Conservation (phyloP, 352 stramenopile genomes). For the Phytophthora tentaculata region DNA sequence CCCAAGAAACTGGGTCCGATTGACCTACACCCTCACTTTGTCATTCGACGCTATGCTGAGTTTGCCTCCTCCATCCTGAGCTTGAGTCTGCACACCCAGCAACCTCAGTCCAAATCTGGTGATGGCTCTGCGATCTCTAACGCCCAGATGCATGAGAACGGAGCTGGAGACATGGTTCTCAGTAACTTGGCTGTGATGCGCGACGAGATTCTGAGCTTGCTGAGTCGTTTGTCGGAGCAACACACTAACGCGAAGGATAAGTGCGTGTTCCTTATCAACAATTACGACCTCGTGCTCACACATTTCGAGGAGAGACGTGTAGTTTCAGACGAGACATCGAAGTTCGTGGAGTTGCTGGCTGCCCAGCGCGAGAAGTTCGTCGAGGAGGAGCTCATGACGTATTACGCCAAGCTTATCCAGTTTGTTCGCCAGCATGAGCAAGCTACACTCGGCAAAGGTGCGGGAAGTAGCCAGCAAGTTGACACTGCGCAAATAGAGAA, state of each 20-base stretch:
- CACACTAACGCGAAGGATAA: slow-evolving; percentile 94
- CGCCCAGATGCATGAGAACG: slow-evolving; percentile 84
- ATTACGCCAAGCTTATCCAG: slow-evolving; percentile 96
- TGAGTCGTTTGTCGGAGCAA: slow-evolving; percentile 90
- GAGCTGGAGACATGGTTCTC: slow-evolving; percentile 93
- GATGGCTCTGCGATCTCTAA: slow-evolving; percentile 57
- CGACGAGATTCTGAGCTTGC: slow-evolving; percentile 79
- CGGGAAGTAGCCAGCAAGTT: slow-evolving; percentile 52
- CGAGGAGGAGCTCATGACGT: slow-evolving; percentile 94
- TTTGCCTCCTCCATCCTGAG: slow-evolving; percentile 96
- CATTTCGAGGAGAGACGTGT: slow-evolving; percentile 96
- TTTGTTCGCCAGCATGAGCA: slow-evolving; percentile 97
- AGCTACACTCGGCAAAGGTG: slow-evolving; percentile 53
- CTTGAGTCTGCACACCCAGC: slow-evolving; percentile 83
- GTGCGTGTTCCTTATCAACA: slow-evolving; percentile 99
- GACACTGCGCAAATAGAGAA: slow-evolving; percentile 92
- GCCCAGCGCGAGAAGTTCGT: slow-evolving; percentile 97
- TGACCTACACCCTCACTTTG: slow-evolving; percentile 97
- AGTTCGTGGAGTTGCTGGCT: slow-evolving; percentile 94
- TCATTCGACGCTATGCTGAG: slow-evolving; percentile 96
- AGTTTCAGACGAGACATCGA: slow-evolving; percentile 93
- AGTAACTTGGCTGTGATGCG: slow-evolving; percentile 90
- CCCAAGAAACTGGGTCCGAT: slow-evolving; percentile 92
- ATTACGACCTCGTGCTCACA: slow-evolving; percentile 96
- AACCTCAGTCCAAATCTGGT: slow-evolving; percentile 24